Evolutionary conservation across 108 stramenopile genomes (phyloP).

Genomic region (Conticribra guillardii): DNA sequence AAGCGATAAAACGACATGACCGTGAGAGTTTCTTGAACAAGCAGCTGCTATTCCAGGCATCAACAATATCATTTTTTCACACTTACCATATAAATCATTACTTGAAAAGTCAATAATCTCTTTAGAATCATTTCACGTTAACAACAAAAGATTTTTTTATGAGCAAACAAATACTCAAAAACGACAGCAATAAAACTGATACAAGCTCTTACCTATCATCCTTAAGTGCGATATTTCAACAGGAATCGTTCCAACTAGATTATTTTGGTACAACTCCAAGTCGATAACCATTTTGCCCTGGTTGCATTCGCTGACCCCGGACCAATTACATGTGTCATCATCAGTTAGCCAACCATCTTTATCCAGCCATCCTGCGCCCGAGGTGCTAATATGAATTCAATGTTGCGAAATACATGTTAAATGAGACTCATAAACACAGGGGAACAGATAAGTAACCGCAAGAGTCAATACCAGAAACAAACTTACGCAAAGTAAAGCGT

Average conservation of each 20-base stretch:
- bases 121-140: constrained; percentile 10
- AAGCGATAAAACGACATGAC: background rate
- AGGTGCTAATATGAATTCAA: too few relatives aligned
- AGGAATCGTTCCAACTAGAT: constrained; percentile 30
- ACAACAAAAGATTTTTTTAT: constrained; percentile 4
- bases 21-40: too few relatives aligned
- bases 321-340: constrained; percentile 41
- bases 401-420: background rate
- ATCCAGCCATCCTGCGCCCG: constrained; percentile 22
- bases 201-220: constrained; percentile 13
- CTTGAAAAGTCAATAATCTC: constrained; percentile 23
- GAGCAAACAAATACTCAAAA: too few relatives aligned
- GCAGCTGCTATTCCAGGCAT: too few relatives aligned
- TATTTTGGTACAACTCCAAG: constrained; percentile 49
- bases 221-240: constrained; percentile 20
- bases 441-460: background rate
- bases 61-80: too few relatives aligned
- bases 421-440: background rate
- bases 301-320: constrained; percentile 33
- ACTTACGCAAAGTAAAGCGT: constrained; percentile 52
- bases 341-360: constrained; percentile 33
- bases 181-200: background rate
- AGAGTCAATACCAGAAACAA: background rate
- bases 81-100: constrained; percentile 31
- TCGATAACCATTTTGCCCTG: constrained; percentile 30